Base-by-base conservation (phyloP, 2,329 filamentous ascomycete genomes). In the Epichloe amarillans region DNA sequence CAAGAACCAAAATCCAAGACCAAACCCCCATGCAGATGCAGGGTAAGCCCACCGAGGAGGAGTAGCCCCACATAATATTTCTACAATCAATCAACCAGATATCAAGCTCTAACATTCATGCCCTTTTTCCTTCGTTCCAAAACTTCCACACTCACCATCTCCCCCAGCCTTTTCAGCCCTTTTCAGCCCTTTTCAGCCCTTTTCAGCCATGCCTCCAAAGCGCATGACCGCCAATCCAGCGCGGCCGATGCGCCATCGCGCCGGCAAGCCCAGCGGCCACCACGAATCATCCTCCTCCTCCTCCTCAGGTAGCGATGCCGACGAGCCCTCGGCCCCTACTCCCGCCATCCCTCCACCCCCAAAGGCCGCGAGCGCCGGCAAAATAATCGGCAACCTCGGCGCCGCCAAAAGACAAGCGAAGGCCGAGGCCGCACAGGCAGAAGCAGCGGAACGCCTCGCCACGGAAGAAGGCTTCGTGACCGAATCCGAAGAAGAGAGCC, bases 161-260 rank as follows among this genome's bases (percentile, higher is more conserved):
- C 39, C 15, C 50, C 10, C 30, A 14, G 12, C 19, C 19, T 14
- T 6, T 6, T 17, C n/a, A 39, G 8, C 1, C n/a, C n/a, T n/a
- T n/a, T n/a, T n/a, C n/a, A n/a, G n/a, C n/a, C n/a, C n/a, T n/a
- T n/a, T n/a, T n/a, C n/a, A n/a, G n/a, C n/a, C n/a, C 12, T 26
- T 26, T 3, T 30, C 3, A 42, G n/a, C 14, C 19, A 49, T 49
- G 76, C 83, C 86, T 54, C 80, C 83, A 12, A 89, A 87, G 66
- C 86, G 87, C 62, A 95, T 97, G 87, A 97, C 91, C 55, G 89
- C 90, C 55, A 95, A 96, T 63, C 89, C 88, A 3, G 70, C 84
- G 52, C 83, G 82, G 64, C 86, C 88, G 23, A 80, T 83, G 58
- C 86, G 93, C 52, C 86, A 96, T 61, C 83, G 89, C 52, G 84